A percentile compares a stretch with the other conserved stretches of the same genome.
phyloP scores from a whole-genome alignment of 768 basidiomycete species.

The Phanerodontia chrysosporium region DNA sequence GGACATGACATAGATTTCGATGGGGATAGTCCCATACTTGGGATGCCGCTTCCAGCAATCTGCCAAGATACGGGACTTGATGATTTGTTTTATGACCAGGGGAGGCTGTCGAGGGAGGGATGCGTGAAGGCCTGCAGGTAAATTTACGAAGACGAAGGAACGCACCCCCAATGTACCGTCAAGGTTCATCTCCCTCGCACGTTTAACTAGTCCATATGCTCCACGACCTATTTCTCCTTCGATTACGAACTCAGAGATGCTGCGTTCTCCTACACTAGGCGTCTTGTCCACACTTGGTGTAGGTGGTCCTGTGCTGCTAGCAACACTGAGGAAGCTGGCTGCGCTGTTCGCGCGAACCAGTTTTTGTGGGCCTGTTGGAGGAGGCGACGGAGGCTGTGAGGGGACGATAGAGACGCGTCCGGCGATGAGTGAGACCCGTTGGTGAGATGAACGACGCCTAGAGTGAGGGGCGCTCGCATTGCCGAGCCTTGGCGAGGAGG shows the following conservation, averaged over 20 bases:
- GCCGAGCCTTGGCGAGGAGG: slow-evolving; percentile 33
- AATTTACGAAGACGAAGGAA: not conserved
- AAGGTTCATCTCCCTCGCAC: slow-evolving; percentile 70
- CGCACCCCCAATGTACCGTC: slow-evolving; percentile 86
- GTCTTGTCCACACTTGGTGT: slow-evolving; percentile 46
- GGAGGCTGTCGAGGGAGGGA: slow-evolving; percentile 55
- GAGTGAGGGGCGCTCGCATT: slow-evolving; percentile 58
- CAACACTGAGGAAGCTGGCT: slow-evolving; percentile 58
- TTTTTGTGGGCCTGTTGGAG: slow-evolving; percentile 55
- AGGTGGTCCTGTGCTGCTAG: slow-evolving; percentile 58
- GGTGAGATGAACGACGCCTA: slow-evolving; percentile 76
- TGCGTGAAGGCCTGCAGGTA: not conserved
- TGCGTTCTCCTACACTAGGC: slow-evolving; percentile 50
- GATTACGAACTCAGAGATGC: slow-evolving; percentile 82
- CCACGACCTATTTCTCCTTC: slow-evolving; percentile 89
- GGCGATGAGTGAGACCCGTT: slow-evolving; percentile 79
- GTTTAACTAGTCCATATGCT: slow-evolving; percentile 93
- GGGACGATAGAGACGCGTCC: slow-evolving; percentile 77
- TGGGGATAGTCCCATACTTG: slow-evolving; percentile 91
- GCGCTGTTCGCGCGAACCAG: slow-evolving; percentile 62
- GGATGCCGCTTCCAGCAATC: slow-evolving; percentile 99
- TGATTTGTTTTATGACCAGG: slow-evolving; percentile 94
- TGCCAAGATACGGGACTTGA: slow-evolving; percentile 96
- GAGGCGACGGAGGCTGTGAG: slow-evolving; percentile 67
- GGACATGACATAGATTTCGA: slow-evolving; percentile 95